Conservation (phyloP, 2,329 filamentous ascomycete species). For the Myriosclerotinia scirpicola region DNA sequence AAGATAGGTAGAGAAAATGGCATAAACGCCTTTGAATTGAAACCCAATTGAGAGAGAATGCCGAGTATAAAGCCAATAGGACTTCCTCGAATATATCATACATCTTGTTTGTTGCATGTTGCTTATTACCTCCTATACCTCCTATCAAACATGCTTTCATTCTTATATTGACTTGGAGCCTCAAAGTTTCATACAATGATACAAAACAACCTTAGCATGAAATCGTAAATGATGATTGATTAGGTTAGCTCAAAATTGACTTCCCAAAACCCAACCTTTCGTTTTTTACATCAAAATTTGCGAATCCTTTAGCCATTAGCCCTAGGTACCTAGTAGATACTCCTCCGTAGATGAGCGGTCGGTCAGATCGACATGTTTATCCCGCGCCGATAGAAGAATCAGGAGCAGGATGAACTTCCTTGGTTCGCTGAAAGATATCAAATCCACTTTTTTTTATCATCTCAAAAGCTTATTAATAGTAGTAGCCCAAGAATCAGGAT, state of each 20-base stretch:
- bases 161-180: conserved; percentile 9
- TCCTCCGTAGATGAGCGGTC: neutral
- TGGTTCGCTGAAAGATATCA: neutral
- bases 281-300: neutral
- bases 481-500: neutral
- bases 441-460: conserved; percentile 5
- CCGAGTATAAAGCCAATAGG: neutral
- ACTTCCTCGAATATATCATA: neutral
- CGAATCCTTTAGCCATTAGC: neutral
- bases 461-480: neutral
- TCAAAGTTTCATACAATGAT: neutral
- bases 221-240: neutral
- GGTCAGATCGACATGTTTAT: conserved; percentile 9
- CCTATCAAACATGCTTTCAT: neutral
- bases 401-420: neutral
- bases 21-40: no score
- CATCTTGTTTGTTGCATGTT: conserved; percentile 1
- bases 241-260: neutral
- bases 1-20: no score
- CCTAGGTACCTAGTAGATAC: neutral
- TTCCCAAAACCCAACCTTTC: neutral
- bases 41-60: neutral
- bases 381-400: neutral
- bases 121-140: no score
- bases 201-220: no score